Conservation (phyloP, 2,329 filamentous ascomycete species). For the Aspergillus quadricinctus region DNA sequence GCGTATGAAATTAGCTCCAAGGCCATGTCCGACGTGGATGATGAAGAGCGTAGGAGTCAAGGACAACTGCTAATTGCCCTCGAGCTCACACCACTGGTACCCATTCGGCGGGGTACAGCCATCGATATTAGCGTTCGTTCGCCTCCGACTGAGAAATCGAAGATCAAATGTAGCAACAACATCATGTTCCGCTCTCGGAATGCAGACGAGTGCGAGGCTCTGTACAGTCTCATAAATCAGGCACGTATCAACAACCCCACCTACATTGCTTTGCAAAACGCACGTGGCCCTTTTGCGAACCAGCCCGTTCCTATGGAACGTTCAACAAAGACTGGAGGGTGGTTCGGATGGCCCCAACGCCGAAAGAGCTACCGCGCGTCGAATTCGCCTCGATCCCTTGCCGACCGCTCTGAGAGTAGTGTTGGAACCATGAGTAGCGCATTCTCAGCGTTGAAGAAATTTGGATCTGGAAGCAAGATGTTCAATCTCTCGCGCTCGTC, state of each 20-base stretch:
- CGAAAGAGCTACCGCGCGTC: constrained; percentile 56
- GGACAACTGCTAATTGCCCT: constrained; percentile 60
- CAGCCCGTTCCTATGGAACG: constrained; percentile 50
- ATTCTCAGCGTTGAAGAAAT: constrained; percentile 70
- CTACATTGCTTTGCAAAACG: constrained; percentile 71
- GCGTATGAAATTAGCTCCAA: constrained; percentile 54
- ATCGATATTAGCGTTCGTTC: constrained; percentile 93
- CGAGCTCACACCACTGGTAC: constrained; percentile 85
- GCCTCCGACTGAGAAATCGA: constrained; percentile 68
- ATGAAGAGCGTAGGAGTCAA: constrained; percentile 18
- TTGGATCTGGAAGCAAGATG: constrained; percentile 66
- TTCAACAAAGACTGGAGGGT: constrained; percentile 35
- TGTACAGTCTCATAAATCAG: constrained; percentile 84
- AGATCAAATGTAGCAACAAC: constrained; percentile 66
- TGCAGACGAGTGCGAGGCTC: constrained; percentile 69
- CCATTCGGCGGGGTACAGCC: constrained; percentile 83
- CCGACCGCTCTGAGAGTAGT: constrained; percentile 67
- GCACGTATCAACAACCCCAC: constrained; percentile 89
- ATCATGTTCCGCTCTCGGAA: constrained; percentile 85
- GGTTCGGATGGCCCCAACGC: constrained; percentile 50
- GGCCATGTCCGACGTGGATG: constrained; percentile 30
- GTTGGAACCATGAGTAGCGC: constrained; percentile 73
- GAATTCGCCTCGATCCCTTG: constrained; percentile 51
- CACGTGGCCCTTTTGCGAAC: constrained; percentile 59
- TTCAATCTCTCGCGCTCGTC: constrained; percentile 84